Conservation (phyloP, 345 rosid genomes). For the Eucalyptus curtisii region DNA sequence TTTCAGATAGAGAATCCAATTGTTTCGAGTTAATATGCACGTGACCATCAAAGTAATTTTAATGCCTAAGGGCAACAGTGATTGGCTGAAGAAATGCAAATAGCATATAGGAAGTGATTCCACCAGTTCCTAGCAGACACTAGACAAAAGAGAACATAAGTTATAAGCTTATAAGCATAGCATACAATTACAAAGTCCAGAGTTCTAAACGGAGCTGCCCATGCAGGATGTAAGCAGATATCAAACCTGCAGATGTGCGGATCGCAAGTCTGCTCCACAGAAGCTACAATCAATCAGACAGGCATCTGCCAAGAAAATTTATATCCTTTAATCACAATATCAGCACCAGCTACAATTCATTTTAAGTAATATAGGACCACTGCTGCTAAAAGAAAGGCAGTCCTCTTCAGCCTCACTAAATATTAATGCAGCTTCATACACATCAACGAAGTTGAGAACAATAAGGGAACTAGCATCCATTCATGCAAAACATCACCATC, state of each 20-base stretch:
- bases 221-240: neutral
- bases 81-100: neutral
- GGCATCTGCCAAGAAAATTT: conserved; percentile 48
- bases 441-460: neutral
- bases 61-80: neutral
- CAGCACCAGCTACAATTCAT: neutral
- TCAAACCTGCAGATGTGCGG: conserved; percentile 85
- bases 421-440: neutral
- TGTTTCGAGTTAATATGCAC: neutral
- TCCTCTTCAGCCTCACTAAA: neutral
- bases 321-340: neutral
- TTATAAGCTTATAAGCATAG: neutral
- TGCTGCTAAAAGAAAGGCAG: neutral
- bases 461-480: neutral
- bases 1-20: neutral
- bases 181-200: neutral
- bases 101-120: neutral
- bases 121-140: neutral
- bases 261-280: conserved; percentile 79
- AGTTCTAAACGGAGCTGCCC: neutral
- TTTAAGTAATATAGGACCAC: neutral
- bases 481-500: neutral
- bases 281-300: conserved; percentile 79
- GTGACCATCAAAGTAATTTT: neutral
- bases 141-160: neutral